These are phyloP conservation scores for Trametes sp. DNA, from an alignment of 1,284 basidiomycete genomes.

Conservation along the genomic window DNA sequence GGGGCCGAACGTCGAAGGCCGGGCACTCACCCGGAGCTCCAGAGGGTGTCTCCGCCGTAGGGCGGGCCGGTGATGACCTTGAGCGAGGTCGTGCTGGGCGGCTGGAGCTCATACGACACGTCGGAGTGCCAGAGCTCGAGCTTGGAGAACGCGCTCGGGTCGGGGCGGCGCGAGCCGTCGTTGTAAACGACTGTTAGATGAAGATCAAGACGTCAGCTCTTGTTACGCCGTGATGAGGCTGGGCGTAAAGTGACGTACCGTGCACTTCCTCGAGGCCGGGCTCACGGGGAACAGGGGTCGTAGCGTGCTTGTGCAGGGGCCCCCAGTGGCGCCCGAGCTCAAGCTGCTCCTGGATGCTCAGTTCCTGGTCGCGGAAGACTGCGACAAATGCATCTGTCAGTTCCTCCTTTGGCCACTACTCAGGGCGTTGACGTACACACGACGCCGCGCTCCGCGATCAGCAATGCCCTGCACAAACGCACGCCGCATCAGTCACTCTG, in stretches of 20 bases:
- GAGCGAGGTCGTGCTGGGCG: slow-evolving; percentile 73
- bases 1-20: neutral
- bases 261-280: slow-evolving; percentile 82
- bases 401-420: neutral
- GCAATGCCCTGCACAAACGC: slow-evolving; percentile 55
- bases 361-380: slow-evolving; percentile 80
- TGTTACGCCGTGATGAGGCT: neutral
- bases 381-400: slow-evolving; percentile 26
- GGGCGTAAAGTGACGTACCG: slow-evolving; percentile 51
- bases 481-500: slow-evolving; percentile 14
- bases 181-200: slow-evolving; percentile 67
- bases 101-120: slow-evolving; percentile 81
- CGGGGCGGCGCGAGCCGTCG: slow-evolving; percentile 72
- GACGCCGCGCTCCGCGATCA: slow-evolving; percentile 74
- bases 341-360: slow-evolving; percentile 75
- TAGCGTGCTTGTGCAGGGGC: slow-evolving; percentile 84
- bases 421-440: slow-evolving; percentile 57
- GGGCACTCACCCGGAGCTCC: slow-evolving; percentile 66
- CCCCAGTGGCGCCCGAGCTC: slow-evolving; percentile 78
- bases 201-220: slow-evolving; percentile 13
- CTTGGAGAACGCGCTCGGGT: slow-evolving; percentile 75
- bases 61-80: slow-evolving; percentile 72
- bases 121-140: slow-evolving; percentile 86
- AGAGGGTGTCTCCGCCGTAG: slow-evolving; percentile 74
- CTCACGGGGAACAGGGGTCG: slow-evolving; percentile 75